Evolutionary conservation across 2,329 filamentous ascomycete genomes (phyloP).

Genomic region (Fusarium sp.): DNA sequence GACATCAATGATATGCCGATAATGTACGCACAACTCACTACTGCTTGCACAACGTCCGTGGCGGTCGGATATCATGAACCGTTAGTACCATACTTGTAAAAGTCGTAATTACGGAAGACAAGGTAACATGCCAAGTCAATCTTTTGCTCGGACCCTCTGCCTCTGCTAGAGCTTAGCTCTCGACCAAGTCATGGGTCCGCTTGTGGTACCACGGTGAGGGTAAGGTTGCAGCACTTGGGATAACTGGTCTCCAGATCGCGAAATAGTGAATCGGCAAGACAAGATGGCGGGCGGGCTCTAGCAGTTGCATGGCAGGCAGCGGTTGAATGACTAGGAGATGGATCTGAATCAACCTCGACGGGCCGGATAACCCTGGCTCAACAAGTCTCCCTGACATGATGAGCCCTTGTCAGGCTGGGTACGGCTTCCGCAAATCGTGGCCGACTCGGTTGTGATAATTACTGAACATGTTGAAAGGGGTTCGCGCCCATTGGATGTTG

Average conservation of each 20-base stretch:
- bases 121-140: slow-evolving; percentile 9
- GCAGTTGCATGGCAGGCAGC: slow-evolving; percentile 8
- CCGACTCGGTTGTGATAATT: slow-evolving; percentile 28
- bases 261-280: slow-evolving; percentile 42
- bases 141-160: slow-evolving; percentile 36
- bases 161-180: slow-evolving; percentile 14
- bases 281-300: slow-evolving; percentile 25
- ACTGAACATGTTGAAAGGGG: slow-evolving; percentile 38
- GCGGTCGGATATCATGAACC: slow-evolving; percentile 8
- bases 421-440: slow-evolving; percentile 38
- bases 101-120: slow-evolving; percentile 21
- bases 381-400: slow-evolving; percentile 19
- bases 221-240: slow-evolving; percentile 33
- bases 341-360: slow-evolving; percentile 47
- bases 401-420: slow-evolving; percentile 35
- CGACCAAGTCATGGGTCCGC: slow-evolving; percentile 25
- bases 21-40: not conserved
- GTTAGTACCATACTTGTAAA: not conserved
- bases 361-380: slow-evolving; percentile 36
- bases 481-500: not conserved
- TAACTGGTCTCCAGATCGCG: slow-evolving; percentile 30
- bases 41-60: not conserved
- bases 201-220: slow-evolving; percentile 29
- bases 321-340: slow-evolving; percentile 33
- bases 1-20: not conserved